Evolutionary conservation across 2,329 filamentous ascomycete genomes (phyloP).

Genomic region (Diplodia seriata): DNA sequence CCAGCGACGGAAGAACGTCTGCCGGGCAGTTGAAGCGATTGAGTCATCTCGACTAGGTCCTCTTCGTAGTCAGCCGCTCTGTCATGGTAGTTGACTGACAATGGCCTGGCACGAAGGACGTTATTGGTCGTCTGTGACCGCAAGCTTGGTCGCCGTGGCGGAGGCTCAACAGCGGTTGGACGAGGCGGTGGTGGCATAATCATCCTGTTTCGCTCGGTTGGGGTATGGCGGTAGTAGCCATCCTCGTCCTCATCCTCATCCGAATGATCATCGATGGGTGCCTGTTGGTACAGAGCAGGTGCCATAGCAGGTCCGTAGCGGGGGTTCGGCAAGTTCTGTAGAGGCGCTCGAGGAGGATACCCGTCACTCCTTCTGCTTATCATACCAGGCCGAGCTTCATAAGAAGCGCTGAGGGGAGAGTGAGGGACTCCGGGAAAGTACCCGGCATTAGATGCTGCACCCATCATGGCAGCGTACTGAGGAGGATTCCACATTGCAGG

Average conservation of each 20-base stretch:
- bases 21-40: not conserved
- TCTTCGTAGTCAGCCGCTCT: not conserved
- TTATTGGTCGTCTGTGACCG: conserved; percentile 12
- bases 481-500: conserved; percentile 40
- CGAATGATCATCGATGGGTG: not conserved
- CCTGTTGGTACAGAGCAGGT: not conserved
- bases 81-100: not conserved
- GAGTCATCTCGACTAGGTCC: not conserved
- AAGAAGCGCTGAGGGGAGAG: conserved; percentile 7
- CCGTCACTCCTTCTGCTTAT: conserved; percentile 1
- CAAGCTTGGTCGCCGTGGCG: conserved; percentile 11
- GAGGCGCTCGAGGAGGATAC: not conserved
- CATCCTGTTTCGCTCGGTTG: not conserved
- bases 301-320: not conserved
- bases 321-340: conserved; percentile 1
- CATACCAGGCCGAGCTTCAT: not conserved
- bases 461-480: conserved; percentile 34
- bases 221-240: conserved; percentile 1
- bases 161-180: not conserved
- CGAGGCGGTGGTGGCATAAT: conserved; percentile 10
- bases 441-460: conserved; percentile 34
- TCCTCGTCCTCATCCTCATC: not conserved
- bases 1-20: conserved; percentile 13
- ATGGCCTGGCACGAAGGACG: not conserved
- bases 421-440: conserved; percentile 31